phyloP scores from a whole-genome alignment of 306 rosid species.

The Ochetophila trinervis region DNA sequence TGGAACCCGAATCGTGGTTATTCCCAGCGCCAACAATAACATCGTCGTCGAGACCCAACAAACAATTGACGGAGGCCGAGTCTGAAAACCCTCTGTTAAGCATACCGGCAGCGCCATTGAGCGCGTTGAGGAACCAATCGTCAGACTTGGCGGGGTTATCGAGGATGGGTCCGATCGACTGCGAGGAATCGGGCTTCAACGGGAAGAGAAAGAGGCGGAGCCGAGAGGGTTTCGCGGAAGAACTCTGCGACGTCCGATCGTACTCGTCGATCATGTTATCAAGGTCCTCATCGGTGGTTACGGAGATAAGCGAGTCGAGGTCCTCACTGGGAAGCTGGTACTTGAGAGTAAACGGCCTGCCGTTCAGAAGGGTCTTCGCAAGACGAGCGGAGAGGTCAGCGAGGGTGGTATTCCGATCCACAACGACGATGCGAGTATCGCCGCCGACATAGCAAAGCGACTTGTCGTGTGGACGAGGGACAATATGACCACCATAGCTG shows the following conservation, averaged over 20 bases:
- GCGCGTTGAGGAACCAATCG: slow-evolving; percentile 78
- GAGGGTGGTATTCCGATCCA: slow-evolving; percentile 66
- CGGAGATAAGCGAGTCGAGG: slow-evolving; percentile 84
- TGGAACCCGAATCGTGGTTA: slow-evolving; percentile 44
- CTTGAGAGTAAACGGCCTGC: slow-evolving; percentile 62
- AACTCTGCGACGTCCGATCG: slow-evolving; percentile 55
- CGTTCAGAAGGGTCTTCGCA: slow-evolving; percentile 63
- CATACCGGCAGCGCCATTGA: slow-evolving; percentile 58
- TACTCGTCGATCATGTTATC: slow-evolving; percentile 98
- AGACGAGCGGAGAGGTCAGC: slow-evolving; percentile 69
- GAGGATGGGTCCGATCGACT: slow-evolving; percentile 72
- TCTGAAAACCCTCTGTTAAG: slow-evolving; percentile 74
- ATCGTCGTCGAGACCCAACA: slow-evolving; percentile 75
- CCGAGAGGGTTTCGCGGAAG: slow-evolving; percentile 64
- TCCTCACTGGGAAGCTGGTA: slow-evolving; percentile 95
- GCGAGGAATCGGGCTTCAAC: slow-evolving; percentile 63
- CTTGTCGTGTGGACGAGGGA: slow-evolving; percentile 95
- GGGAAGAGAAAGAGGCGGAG: slow-evolving; percentile 78
- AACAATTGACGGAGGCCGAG: slow-evolving; percentile 76
- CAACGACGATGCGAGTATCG: slow-evolving; percentile 80
- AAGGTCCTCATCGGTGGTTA: slow-evolving; percentile 86
- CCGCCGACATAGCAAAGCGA: slow-evolving; percentile 93
- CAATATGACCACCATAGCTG: slow-evolving; percentile 94
- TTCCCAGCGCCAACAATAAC: slow-evolving; percentile 26
- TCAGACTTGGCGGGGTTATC: slow-evolving; percentile 66